Conservation (phyloP, 306 rosid genomes). For the Vigna radiata region DNA sequence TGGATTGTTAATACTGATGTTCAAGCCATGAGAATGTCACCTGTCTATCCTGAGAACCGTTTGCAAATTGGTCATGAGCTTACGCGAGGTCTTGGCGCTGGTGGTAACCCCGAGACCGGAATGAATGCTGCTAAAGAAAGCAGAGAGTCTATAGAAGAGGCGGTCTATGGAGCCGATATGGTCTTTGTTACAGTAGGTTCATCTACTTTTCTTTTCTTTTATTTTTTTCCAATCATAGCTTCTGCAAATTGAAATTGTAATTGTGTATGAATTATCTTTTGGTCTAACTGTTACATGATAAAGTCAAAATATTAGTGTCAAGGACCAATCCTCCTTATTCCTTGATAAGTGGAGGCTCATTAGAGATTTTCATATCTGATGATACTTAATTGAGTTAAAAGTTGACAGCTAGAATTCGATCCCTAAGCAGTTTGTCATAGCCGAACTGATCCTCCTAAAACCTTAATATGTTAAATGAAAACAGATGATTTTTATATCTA, state of each 20-base stretch:
- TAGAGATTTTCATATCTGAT: conserved; percentile 3
- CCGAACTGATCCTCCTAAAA: background rate
- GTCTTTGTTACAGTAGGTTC: conserved; percentile 83
- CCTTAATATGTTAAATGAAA: conserved; percentile 7
- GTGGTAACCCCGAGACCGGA: conserved; percentile 89
- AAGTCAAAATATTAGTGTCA: background rate
- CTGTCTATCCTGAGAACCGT: conserved; percentile 76
- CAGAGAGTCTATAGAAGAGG: conserved; percentile 72
- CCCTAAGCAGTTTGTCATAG: background rate
- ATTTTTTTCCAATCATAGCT: conserved; percentile 33
- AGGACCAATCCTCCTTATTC: conserved; percentile 3
- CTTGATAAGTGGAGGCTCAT: background rate
- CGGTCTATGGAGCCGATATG: conserved; percentile 82
- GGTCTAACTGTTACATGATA: conserved; percentile 18
- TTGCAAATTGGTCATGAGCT: conserved; percentile 87
- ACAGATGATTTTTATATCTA: background rate
- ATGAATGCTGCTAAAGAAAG: conserved; percentile 94
- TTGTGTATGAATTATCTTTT: background rate
- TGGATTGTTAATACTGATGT: conserved; percentile 89
- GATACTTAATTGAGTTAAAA: background rate
- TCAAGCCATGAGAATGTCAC: conserved; percentile 86
- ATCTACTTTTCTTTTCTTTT: conserved; percentile 24
- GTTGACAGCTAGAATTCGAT: background rate
- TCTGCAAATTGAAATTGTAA: conserved; percentile 15
- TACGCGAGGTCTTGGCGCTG: conserved; percentile 92